Percentiles rank a stretch among this genome's conserved stretches.
Evolutionary conservation across 1,284 basidiomycete genomes (phyloP).

Genomic region (Austroboletus novae-zelandiae): DNA sequence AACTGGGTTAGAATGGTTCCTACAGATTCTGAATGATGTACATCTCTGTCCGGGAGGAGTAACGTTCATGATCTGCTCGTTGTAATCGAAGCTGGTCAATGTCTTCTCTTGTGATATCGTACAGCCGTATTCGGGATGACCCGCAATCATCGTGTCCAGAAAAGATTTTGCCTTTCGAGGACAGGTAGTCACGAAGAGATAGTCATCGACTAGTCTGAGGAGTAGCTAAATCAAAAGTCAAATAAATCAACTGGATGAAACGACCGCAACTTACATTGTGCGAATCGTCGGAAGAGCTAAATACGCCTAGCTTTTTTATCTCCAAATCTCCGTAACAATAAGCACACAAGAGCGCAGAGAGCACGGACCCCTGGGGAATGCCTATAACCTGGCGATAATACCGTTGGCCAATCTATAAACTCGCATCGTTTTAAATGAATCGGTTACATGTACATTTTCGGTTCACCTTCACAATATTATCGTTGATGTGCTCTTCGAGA

Average conservation of each 20-base stretch:
- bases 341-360: constrained; percentile 88
- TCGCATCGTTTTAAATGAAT: background rate
- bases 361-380: constrained; percentile 93
- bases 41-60: constrained; percentile 48
- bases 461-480: constrained; percentile 85
- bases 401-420: constrained; percentile 64
- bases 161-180: constrained; percentile 66
- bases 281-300: constrained; percentile 57
- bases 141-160: constrained; percentile 76
- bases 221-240: constrained; percentile 53
- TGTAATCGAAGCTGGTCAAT: constrained; percentile 79
- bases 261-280: constrained; percentile 49
- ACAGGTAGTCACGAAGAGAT: constrained; percentile 82
- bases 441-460: background rate
- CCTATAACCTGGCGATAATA: constrained; percentile 88
- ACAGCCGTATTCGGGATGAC: constrained; percentile 92
- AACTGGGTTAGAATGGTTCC: background rate
- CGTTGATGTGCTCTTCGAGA: constrained; percentile 85
- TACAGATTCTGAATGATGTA: constrained; percentile 23
- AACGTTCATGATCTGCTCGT: constrained; percentile 52
- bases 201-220: constrained; percentile 91
- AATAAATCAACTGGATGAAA: background rate
- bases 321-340: constrained; percentile 96
- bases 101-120: constrained; percentile 89
- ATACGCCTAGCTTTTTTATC: constrained; percentile 41